phyloP scores from a whole-genome alignment of 2,329 filamentous ascomycete species.

The Cryphonectria nitschkei region DNA sequence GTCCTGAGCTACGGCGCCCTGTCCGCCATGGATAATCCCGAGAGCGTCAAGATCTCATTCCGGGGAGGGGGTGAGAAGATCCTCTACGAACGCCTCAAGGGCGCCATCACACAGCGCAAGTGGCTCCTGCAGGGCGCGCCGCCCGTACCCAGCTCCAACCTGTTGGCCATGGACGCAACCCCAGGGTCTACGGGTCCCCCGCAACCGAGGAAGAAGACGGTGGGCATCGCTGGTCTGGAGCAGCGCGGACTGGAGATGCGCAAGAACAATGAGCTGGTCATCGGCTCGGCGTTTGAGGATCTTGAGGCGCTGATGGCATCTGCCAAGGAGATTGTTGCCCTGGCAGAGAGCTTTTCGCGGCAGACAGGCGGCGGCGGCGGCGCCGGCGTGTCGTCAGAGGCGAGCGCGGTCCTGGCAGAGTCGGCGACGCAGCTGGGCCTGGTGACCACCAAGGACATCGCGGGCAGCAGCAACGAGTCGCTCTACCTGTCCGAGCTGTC shows the following conservation, averaged over 20 bases:
- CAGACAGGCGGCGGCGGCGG: conserved; percentile 64
- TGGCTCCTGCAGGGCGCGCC: conserved; percentile 93
- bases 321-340: conserved; percentile 91
- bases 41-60: conserved; percentile 90
- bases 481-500: conserved; percentile 89
- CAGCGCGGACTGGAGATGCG: conserved; percentile 81
- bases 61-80: conserved; percentile 85
- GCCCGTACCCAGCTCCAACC: conserved; percentile 71
- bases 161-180: conserved; percentile 42
- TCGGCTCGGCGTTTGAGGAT: conserved; percentile 93
- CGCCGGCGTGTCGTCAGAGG: conserved; percentile 64
- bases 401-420: conserved; percentile 75
- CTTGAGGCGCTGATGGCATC: conserved; percentile 96
- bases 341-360: conserved; percentile 84
- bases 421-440: conserved; percentile 84
- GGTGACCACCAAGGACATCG: conserved; percentile 93
- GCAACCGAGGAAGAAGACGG: conserved; percentile 55
- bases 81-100: conserved; percentile 87
- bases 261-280: conserved; percentile 90
- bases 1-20: conserved; percentile 51
- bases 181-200: conserved; percentile 34
- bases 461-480: conserved; percentile 76
- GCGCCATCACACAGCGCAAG: conserved; percentile 87
- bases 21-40: conserved; percentile 59
- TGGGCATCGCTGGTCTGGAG: conserved; percentile 91